Evolutionary conservation across 2,329 filamentous ascomycete species (phyloP).

Genomic region (Emergomyces orientalis): DNA sequence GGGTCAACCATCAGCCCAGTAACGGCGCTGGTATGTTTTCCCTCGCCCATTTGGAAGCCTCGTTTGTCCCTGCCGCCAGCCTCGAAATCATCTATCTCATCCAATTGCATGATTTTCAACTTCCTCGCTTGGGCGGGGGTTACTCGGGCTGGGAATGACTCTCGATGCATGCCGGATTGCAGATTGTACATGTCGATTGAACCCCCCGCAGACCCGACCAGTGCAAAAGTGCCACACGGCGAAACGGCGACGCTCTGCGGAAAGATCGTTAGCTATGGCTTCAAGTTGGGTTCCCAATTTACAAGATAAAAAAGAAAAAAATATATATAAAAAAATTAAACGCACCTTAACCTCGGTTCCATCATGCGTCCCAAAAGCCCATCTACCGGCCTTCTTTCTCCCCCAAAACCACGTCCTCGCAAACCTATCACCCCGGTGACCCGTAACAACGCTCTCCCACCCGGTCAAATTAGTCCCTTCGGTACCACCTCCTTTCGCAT

Average conservation of each 20-base stretch:
- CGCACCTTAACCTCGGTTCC: slow-evolving; percentile 58
- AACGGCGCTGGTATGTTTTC: slow-evolving; percentile 70
- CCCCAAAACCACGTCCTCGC: slow-evolving; percentile 99
- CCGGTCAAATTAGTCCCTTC: slow-evolving; percentile 73
- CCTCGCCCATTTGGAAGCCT: slow-evolving; percentile 42
- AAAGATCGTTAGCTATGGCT: neutral
- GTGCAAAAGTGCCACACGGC: slow-evolving; percentile 83
- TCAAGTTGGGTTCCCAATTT: neutral
- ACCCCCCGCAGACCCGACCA: slow-evolving; percentile 75
- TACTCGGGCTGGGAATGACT: slow-evolving; percentile 72
- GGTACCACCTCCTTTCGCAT: slow-evolving; percentile 55
- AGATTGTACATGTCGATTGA: slow-evolving; percentile 93
- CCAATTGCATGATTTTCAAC: slow-evolving; percentile 53
- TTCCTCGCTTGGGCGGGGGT: slow-evolving; percentile 71
- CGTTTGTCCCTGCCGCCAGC: slow-evolving; percentile 46
- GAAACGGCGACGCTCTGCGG: slow-evolving; percentile 72
- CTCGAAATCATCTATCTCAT: slow-evolving; percentile 35
- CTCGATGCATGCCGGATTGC: slow-evolving; percentile 81
- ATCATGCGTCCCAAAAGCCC: slow-evolving; percentile 84
- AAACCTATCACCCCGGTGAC: slow-evolving; percentile 72
- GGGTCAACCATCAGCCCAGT: slow-evolving; percentile 82
- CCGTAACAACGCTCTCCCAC: slow-evolving; percentile 95
- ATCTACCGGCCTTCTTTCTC: slow-evolving; percentile 80
- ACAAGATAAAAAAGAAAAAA: neutral
- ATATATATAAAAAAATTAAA: slow-evolving; percentile 3